Evolutionary conservation across 768 basidiomycete species (phyloP), one percentile per base, ranked within the genome.

Genomic region (Trametopsis cervina): DNA sequence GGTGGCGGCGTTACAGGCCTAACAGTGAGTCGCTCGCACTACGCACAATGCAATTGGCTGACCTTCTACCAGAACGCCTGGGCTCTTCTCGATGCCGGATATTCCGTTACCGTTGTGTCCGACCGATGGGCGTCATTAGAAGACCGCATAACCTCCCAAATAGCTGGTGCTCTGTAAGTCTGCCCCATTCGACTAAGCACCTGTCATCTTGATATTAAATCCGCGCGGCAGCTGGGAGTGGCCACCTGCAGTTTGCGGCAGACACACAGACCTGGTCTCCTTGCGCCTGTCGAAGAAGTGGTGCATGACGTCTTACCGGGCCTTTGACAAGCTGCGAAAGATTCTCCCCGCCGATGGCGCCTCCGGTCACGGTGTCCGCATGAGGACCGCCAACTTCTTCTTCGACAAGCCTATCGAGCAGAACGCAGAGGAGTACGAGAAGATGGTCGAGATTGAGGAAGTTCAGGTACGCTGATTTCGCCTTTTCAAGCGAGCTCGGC

Each of bases 171-270:
- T 4, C 46, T 66, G 62, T 64, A 53, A 49, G 61, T 52, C n/a
- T n/a, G n/a, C n/a, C n/a, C n/a, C n/a, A 27, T 15, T 11, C 39
- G 18, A 15, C 11, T 15, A 40, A 25, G 2, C 33, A 22, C 18
- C 24, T 44, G n/a, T 42, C 17, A 36, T 35, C 37, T 13, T 33
- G 13, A 40, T 40, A 15, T 55, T 1, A 48, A 48, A 37, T 50
- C 33, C 29, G 39, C 26, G 43, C 40, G 42, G 37, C 43, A 63
- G 64, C 18, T 69, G 68, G 68, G 68, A 69, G 47, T 68, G 60
- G 52, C 67, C 67, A 1, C 67, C 68, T 15, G 68, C 68, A 2
- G 68, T 69, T 17, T 69, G 68, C 50, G 68, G 68, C 39, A 57
- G 63, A 33, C 67, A 69, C 54, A 66, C 66, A 4, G 66, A 68